Evolutionary conservation across 108 stramenopile genomes (phyloP), one percentile per base, ranked within the genome.

Genomic region (Cyclotella kingstonii): DNA sequence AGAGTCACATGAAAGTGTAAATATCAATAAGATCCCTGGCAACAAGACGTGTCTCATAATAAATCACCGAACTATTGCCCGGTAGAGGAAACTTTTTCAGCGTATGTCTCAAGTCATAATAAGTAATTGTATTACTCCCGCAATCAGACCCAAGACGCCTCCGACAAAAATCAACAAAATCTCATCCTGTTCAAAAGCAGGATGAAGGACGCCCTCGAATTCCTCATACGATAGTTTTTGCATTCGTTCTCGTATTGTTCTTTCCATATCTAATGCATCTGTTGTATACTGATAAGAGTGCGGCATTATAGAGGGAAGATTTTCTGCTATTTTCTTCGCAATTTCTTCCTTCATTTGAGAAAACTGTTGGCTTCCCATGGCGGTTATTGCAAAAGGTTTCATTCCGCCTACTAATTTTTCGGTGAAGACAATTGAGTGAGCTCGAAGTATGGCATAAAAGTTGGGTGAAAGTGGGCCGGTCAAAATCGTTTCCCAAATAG

Each of bases 171-270:
- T 95, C 22, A 97, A 79, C 48, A 91, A 83, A 28, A 85, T 83
- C 82, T 97, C 96, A 62, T 97, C 96, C 63, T 93, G 92, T 73
- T 97, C 86, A 71, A 97, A 97, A 30, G 93, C 91, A 12, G 96
- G 94, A 53, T 95, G 96, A 25, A 96, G 67, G 11, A 96, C 68
- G 21, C 89, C 83, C 74, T 89, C 88, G 78, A 97, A 97, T 21
- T 94, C 90, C 3, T 59, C 51, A n/a, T 90, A 75, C 6, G 84
- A 70, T 46, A 97, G 31, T 14, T 48, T 50, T 59, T 84, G 84
- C 79, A 97, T 76, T 28, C 83, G 76, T 40, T 76, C 60, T 29
- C 81, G 66, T 40, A 97, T 74, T 25, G 93, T 94, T 49, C 60
- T 56, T 46, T 95, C 89, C 83, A 98, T 87, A 46, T 89, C 88